Percentiles rank a stretch among this genome's conserved stretches.
These are phyloP conservation scores for Deinandra increscens DNA, from an alignment of 129 eudicot species.

Conservation along the genomic window DNA sequence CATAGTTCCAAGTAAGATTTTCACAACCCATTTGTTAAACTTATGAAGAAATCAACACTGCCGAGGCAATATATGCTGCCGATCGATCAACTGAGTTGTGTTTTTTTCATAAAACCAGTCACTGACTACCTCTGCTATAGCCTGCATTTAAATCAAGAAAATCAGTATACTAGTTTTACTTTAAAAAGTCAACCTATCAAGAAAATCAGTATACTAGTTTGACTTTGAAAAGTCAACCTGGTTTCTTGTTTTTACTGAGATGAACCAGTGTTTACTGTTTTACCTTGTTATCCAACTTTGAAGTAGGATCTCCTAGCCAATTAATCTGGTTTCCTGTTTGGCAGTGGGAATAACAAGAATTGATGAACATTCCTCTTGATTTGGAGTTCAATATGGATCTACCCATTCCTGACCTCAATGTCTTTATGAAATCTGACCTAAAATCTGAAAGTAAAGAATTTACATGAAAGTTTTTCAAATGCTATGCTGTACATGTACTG, in stretches of 20 bases:
- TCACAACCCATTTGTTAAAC: constrained; percentile 5
- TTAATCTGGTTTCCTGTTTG: constrained; percentile 40
- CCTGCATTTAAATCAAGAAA: constrained; percentile 25
- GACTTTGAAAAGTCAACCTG: constrained; percentile 7
- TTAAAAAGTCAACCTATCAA: constrained; percentile 8
- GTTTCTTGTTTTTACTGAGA: too few relatives aligned
- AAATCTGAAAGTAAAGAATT: constrained; percentile 33
- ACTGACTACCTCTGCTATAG: constrained; percentile 40
- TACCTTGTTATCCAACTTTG: constrained; percentile 42
- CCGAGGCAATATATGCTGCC: constrained; percentile 24
- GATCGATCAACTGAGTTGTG: constrained; percentile 36
- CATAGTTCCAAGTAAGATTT: background rate
- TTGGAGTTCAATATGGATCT: constrained; percentile 30
- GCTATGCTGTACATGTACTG: background rate
- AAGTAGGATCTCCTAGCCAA: constrained; percentile 46
- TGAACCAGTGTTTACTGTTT: constrained; percentile 22
- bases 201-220: background rate
- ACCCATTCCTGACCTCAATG: constrained; percentile 34
- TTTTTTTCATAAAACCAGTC: constrained; percentile 43
- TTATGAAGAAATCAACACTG: constrained; percentile 26
- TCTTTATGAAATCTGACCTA: constrained; percentile 36
- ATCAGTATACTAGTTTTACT: constrained; percentile 4
- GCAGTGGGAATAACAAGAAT: constrained; percentile 41
- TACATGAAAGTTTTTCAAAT: background rate
- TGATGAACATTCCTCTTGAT: constrained; percentile 44